These are phyloP conservation scores for Tardiomyces depauwii DNA, from an alignment of 1,139 yeast species.

Conservation along the genomic window DNA sequence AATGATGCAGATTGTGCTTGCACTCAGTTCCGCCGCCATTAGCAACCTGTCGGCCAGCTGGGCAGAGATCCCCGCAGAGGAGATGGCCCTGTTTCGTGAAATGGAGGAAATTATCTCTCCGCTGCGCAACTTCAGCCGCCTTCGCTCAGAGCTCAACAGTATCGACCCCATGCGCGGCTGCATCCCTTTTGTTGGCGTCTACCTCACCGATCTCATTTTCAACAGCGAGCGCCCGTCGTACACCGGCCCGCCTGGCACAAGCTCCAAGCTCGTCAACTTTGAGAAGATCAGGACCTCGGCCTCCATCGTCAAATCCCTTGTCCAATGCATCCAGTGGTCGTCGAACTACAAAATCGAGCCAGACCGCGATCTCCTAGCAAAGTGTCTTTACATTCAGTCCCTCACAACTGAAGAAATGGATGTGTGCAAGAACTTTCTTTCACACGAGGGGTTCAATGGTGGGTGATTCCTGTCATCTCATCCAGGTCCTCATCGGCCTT, in stretches of 20 bases:
- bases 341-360: conserved; percentile 40
- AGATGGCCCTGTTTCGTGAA: conserved; percentile 28
- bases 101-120: conserved; percentile 44
- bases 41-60: conserved; percentile 59
- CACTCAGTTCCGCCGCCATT: conserved; percentile 63
- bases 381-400: conserved; percentile 71
- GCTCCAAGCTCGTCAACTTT: conserved; percentile 36
- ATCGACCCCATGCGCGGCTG: conserved; percentile 61
- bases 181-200: conserved; percentile 82
- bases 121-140: conserved; percentile 52
- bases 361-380: conserved; percentile 57
- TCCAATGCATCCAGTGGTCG: conserved; percentile 83
- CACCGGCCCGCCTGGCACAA: conserved; percentile 2
- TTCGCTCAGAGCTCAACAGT: conserved; percentile 52
- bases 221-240: conserved; percentile 51
- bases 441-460: background rate
- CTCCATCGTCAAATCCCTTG: conserved; percentile 63
- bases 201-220: conserved; percentile 69
- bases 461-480: background rate
- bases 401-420: conserved; percentile 71
- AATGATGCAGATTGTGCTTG: conserved; percentile 75
- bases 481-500: too few species aligned
- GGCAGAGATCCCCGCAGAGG: conserved; percentile 45
- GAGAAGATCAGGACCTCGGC: conserved; percentile 71
- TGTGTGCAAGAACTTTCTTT: background rate